A percentile compares a stretch with the other conserved stretches of the same genome.
phyloP scores from a whole-genome alignment of 176 grass and related monocot genomes.

The Ampelocalamus luodianensis region DNA sequence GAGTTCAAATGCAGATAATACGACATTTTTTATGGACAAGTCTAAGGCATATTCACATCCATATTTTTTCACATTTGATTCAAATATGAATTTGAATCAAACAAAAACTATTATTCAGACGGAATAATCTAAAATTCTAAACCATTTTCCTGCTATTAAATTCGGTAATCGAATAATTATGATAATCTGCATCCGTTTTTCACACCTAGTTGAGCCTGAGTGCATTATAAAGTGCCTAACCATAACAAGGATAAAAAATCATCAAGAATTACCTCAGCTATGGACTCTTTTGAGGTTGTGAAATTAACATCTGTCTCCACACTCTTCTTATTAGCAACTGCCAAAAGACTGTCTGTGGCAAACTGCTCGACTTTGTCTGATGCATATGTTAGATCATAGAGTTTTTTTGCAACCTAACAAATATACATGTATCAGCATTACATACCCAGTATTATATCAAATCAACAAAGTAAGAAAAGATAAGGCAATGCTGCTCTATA shows the following conservation, averaged over 20 bases:
- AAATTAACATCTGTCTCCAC: slow-evolving; percentile 50
- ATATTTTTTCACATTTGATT: slow-evolving; percentile 6
- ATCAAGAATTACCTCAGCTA: slow-evolving; percentile 56
- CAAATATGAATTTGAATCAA: not conserved
- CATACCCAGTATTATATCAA: slow-evolving; percentile 17
- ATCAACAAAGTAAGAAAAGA: slow-evolving; percentile 21
- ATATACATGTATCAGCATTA: slow-evolving; percentile 32
- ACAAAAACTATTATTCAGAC: slow-evolving; percentile 17
- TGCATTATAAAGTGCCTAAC: slow-evolving; percentile 18
- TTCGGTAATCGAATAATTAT: not conserved
- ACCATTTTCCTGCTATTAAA: slow-evolving; percentile 1
- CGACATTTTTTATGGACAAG: slow-evolving; percentile 5
- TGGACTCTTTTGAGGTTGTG: slow-evolving; percentile 46
- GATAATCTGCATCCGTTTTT: not conserved
- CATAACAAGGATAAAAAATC: slow-evolving; percentile 25
- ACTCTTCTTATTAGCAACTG: slow-evolving; percentile 60
- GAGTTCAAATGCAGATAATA: slow-evolving; percentile 17
- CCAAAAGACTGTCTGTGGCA: slow-evolving; percentile 68
- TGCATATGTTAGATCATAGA: slow-evolving; percentile 74
- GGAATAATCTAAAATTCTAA: not conserved
- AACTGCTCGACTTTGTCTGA: slow-evolving; percentile 82
- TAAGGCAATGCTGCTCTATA: slow-evolving; percentile 49
- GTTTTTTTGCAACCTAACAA: slow-evolving; percentile 82
- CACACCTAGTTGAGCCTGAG: slow-evolving; percentile 16
- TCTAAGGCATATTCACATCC: slow-evolving; percentile 4